Evolutionary conservation across 345 rosid genomes (phyloP).

Genomic region (Citrus hindsii): DNA sequence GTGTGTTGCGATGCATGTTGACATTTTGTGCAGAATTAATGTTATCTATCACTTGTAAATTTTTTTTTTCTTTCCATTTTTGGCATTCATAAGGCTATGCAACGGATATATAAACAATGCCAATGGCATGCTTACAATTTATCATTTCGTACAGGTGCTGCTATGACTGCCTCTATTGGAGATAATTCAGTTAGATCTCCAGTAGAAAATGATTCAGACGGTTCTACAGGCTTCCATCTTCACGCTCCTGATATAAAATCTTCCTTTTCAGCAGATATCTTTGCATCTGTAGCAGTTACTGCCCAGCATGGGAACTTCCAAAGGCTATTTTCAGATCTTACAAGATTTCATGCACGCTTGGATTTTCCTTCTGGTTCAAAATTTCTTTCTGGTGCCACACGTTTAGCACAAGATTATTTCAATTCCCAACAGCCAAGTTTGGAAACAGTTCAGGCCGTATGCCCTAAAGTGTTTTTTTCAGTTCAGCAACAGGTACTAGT

Average conservation of each 20-base stretch:
- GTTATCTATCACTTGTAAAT: background rate
- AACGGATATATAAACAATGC: background rate
- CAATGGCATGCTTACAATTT: background rate
- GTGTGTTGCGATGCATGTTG: background rate
- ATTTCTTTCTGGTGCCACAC: slow-evolving; percentile 57
- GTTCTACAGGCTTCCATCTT: slow-evolving; percentile 43
- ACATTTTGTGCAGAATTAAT: background rate
- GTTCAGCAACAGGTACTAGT: slow-evolving; percentile 87
- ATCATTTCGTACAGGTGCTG: slow-evolving; percentile 49
- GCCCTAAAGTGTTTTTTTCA: slow-evolving; percentile 65
- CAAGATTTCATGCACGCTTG: slow-evolving; percentile 60
- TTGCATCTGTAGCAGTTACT: slow-evolving; percentile 66
- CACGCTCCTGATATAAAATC: slow-evolving; percentile 53
- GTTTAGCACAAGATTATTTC: slow-evolving; percentile 55
- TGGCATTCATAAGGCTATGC: background rate
- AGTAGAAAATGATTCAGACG: slow-evolving; percentile 25
- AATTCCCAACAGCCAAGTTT: slow-evolving; percentile 56
- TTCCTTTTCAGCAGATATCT: slow-evolving; percentile 57
- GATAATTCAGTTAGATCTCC: slow-evolving; percentile 49
- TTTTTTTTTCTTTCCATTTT: background rate
- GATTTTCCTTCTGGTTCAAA: slow-evolving; percentile 79
- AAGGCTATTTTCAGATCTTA: slow-evolving; percentile 70
- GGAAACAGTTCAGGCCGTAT: slow-evolving; percentile 53
- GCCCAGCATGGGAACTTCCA: slow-evolving; percentile 93
- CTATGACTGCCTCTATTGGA: slow-evolving; percentile 55